These are phyloP conservation scores for Salix exigua DNA, from an alignment of 345 rosid species.

Conservation along the genomic window DNA sequence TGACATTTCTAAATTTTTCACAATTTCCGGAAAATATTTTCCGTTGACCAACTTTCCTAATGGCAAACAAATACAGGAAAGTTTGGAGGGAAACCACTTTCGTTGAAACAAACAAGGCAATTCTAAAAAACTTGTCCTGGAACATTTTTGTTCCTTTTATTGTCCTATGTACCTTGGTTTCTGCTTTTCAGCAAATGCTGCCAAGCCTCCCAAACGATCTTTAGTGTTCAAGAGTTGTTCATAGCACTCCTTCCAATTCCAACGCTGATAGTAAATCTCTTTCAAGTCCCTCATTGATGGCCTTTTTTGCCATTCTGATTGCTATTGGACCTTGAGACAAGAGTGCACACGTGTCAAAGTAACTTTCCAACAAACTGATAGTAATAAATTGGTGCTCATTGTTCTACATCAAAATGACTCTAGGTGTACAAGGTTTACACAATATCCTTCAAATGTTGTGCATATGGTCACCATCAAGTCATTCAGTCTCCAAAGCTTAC, in stretches of 20 bases:
- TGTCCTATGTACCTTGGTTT: slow-evolving; percentile 65
- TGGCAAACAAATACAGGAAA: too few relatives aligned
- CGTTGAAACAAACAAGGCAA: too few relatives aligned
- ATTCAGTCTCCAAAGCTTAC: neutral
- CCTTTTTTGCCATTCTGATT: slow-evolving; percentile 74
- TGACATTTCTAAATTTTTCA: too few relatives aligned
- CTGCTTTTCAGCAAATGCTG: slow-evolving; percentile 85
- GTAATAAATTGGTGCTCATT: neutral
- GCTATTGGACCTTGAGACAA: slow-evolving; percentile 70
- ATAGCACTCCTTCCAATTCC: slow-evolving; percentile 79
- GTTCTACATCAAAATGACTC: neutral
- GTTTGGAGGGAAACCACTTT: too few relatives aligned
- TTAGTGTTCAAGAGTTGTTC: slow-evolving; percentile 49
- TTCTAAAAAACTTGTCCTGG: neutral
- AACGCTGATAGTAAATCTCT: slow-evolving; percentile 48
- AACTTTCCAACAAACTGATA: neutral
- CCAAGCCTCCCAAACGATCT: slow-evolving; percentile 87
- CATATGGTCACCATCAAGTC: neutral
- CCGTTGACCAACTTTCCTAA: too few relatives aligned
- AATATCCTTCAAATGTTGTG: neutral
- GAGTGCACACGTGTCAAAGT: neutral
- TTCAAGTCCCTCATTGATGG: slow-evolving; percentile 67
- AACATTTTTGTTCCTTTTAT: slow-evolving; percentile 15
- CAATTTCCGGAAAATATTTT: too few relatives aligned
- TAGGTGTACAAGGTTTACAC: neutral